phyloP scores from a whole-genome alignment of 371 early-diverging fungal species.

The Zopfochytrium polystomum region DNA sequence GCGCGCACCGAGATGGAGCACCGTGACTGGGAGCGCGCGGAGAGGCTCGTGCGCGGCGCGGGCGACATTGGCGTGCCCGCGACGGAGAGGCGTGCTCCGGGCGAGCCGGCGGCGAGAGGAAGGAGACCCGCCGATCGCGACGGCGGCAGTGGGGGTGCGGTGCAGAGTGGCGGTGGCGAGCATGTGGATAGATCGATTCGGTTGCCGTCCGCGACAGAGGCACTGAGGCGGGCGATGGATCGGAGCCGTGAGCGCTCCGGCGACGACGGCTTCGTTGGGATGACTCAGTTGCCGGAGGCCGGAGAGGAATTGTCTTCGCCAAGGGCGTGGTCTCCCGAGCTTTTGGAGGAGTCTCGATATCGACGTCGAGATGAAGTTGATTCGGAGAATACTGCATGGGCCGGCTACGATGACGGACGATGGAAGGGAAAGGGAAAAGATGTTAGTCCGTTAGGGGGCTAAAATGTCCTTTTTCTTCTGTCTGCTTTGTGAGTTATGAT shows the following conservation, averaged over 20 bases:
- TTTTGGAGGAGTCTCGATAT: constrained; percentile 5
- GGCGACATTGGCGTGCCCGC: constrained; percentile 15
- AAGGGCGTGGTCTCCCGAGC: constrained; percentile 21
- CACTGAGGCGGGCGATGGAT: constrained; percentile 2
- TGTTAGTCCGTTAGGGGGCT: too few species aligned
- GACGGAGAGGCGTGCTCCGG: neutral
- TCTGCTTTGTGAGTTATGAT: too few species aligned
- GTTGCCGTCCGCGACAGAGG: constrained; percentile 3
- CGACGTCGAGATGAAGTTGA: neutral
- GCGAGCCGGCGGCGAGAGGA: neutral
- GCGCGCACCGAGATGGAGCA: constrained; percentile 34
- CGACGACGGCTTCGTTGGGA: constrained; percentile 11
- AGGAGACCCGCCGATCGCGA: neutral
- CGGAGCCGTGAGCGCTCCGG: neutral
- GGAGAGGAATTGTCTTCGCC: neutral
- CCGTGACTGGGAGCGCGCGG: constrained; percentile 30
- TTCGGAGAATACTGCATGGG: neutral
- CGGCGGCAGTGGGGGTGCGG: too few species aligned
- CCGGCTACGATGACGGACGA: too few species aligned
- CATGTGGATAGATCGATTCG: neutral
- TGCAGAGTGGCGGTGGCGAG: neutral
- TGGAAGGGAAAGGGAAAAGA: too few species aligned
- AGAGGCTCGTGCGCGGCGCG: constrained; percentile 18
- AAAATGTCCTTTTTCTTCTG: too few species aligned
- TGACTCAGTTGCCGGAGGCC: constrained; percentile 6